These are phyloP conservation scores for Penicillium brasilianum DNA, from an alignment of 2,329 filamentous ascomycete genomes.

Conservation along the genomic window DNA sequence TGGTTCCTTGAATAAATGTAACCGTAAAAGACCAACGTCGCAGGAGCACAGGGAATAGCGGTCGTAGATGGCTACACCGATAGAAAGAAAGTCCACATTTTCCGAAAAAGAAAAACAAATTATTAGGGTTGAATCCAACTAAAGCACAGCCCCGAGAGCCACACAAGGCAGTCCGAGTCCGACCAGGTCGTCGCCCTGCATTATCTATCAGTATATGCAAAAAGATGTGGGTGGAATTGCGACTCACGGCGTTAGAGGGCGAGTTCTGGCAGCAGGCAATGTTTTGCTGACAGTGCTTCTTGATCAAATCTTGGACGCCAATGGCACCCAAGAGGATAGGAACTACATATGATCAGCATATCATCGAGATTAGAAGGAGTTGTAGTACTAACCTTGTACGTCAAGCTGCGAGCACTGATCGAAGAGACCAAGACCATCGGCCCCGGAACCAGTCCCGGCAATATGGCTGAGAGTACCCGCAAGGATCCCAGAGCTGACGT, in stretches of 20 bases:
- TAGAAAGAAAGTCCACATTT: too few relatives aligned
- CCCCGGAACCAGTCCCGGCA: constrained; percentile 39
- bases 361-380: too few relatives aligned
- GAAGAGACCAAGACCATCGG: constrained; percentile 43
- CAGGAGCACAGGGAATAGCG: too few relatives aligned
- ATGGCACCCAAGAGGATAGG: constrained; percentile 34
- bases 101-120: too few relatives aligned
- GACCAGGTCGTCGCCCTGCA: constrained; percentile 36
- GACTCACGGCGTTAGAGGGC: constrained; percentile 41
- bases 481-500: constrained; percentile 37
- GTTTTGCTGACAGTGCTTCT: constrained; percentile 46
- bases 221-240: not conserved
- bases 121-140: too few relatives aligned
- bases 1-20: too few relatives aligned
- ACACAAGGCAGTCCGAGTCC: constrained; percentile 35
- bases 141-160: constrained; percentile 34
- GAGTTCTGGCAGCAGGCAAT: constrained; percentile 23
- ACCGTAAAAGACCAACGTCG: too few relatives aligned
- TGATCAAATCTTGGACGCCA: constrained; percentile 36
- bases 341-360: constrained; percentile 15
- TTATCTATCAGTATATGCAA: constrained; percentile 7
- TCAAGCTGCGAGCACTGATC: constrained; percentile 48
- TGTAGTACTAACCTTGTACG: constrained; percentile 20
- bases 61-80: too few relatives aligned
- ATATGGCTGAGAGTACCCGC: constrained; percentile 40